These are phyloP conservation scores for Eucalyptus decipiens DNA, from an alignment of 345 rosid species.

Conservation along the genomic window DNA sequence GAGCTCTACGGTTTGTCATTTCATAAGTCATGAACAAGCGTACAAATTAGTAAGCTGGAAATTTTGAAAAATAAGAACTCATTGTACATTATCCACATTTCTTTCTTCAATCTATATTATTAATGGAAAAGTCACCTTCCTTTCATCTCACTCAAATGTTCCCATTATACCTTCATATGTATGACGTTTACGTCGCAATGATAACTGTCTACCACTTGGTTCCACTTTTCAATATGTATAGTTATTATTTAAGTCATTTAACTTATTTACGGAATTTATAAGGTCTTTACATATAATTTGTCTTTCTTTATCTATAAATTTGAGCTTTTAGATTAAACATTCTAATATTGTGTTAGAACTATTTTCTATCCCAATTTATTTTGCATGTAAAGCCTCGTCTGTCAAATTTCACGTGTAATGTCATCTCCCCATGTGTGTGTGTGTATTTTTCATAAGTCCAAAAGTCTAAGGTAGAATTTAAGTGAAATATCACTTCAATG, in stretches of 20 bases:
- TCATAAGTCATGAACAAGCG: neutral
- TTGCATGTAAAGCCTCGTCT: neutral
- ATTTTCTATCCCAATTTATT: neutral
- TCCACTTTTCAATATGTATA: neutral
- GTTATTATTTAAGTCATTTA: neutral
- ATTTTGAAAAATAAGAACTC: neutral
- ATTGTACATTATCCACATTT: neutral
- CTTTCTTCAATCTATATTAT: neutral
- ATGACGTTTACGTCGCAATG: neutral
- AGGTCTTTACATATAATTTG: neutral
- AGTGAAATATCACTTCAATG: neutral
- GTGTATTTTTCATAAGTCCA: no score
- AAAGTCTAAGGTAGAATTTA: neutral
- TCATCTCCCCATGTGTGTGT: no score
- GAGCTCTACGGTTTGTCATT: neutral
- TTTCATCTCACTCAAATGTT: neutral
- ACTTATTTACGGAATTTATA: neutral
- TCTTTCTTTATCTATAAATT: neutral
- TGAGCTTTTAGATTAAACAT: neutral
- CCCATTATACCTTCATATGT: neutral
- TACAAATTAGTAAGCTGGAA: neutral
- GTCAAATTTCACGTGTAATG: neutral
- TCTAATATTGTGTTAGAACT: neutral
- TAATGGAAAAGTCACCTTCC: neutral
- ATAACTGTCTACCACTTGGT: neutral